A percentile compares a stretch with the other conserved stretches of the same genome.
Conservation (phyloP, 345 rosid genomes). For the Citropsis articulata region DNA sequence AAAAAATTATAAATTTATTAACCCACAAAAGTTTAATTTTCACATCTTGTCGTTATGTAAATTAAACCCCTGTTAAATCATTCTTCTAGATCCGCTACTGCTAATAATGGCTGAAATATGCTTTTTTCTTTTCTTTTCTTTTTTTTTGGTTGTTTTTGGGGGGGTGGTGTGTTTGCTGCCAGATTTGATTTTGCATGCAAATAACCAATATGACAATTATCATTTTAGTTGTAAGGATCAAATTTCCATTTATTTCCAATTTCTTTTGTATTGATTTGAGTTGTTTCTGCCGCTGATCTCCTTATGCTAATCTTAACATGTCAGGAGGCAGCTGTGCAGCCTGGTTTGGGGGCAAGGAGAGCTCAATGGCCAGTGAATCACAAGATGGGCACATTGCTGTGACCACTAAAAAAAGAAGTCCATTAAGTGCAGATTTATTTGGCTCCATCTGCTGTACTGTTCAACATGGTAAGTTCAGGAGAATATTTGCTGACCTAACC, state of each 20-base stretch:
- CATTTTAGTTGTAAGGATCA: background rate
- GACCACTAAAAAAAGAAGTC: slow-evolving; percentile 45
- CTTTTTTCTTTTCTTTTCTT: background rate
- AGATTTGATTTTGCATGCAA: background rate
- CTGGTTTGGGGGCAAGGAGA: slow-evolving; percentile 51
- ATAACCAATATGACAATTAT: background rate
- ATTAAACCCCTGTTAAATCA: too few species aligned
- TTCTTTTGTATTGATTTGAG: background rate
- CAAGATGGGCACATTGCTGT: slow-evolving; percentile 16
- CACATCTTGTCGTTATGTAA: too few species aligned
- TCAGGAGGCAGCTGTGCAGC: slow-evolving; percentile 60
- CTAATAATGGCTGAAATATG: background rate
- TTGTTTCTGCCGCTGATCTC: slow-evolving; percentile 3
- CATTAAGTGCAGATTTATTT: slow-evolving; percentile 54
- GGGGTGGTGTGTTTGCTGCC: background rate
- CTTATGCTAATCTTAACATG: background rate
- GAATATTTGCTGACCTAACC: slow-evolving; percentile 65
- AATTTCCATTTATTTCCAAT: background rate
- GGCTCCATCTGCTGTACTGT: slow-evolving; percentile 73
- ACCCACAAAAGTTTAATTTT: too few species aligned
- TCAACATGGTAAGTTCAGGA: slow-evolving; percentile 68
- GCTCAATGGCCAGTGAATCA: slow-evolving; percentile 22
- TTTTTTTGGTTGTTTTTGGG: too few species aligned
- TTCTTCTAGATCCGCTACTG: too few species aligned
- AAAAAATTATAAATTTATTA: too few species aligned